phyloP scores from a whole-genome alignment of 129 eudicot genomes.

The Tagetes erecta region DNA sequence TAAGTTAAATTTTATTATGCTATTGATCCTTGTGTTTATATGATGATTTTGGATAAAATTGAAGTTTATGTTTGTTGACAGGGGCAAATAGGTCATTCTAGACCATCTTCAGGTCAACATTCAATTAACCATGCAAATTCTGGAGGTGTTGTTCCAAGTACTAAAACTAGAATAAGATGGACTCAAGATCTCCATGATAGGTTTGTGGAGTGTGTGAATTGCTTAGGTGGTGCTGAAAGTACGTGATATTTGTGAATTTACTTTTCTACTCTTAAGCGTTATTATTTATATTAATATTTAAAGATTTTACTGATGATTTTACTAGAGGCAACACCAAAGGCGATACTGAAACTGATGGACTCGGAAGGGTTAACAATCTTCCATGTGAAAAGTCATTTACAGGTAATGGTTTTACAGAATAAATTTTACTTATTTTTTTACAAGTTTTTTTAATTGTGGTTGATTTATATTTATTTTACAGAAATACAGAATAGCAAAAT shows the following conservation, averaged over 20 bases:
- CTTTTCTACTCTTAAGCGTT: constrained; percentile 10
- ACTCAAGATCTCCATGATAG: constrained; percentile 93
- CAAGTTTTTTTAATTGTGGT: constrained; percentile 6
- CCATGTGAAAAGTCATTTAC: constrained; percentile 95
- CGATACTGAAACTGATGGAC: constrained; percentile 86
- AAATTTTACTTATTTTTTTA: not conserved
- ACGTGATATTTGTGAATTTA: constrained; percentile 23
- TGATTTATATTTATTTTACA: constrained; percentile 33
- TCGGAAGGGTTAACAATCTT: constrained; percentile 81
- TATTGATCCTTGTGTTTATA: not conserved
- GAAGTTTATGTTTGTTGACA: constrained; percentile 1
- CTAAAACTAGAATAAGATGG: constrained; percentile 88
- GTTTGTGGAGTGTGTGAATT: constrained; percentile 87
- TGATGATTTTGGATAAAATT: constrained; percentile 19
- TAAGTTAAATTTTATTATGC: constrained; percentile 37
- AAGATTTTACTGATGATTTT: not conserved
- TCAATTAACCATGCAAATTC: constrained; percentile 35
- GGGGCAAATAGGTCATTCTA: constrained; percentile 35
- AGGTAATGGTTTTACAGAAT: constrained; percentile 42
- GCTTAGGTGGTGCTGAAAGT: constrained; percentile 92
- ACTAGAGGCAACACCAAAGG: constrained; percentile 94
- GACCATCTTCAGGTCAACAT: constrained; percentile 34
- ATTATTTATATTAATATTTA: not conserved
- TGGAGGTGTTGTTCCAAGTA: constrained; percentile 45
- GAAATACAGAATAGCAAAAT: constrained; percentile 88